These are phyloP conservation scores for Thelonectria discophora DNA, from an alignment of 2,329 filamentous ascomycete species.

Conservation along the genomic window DNA sequence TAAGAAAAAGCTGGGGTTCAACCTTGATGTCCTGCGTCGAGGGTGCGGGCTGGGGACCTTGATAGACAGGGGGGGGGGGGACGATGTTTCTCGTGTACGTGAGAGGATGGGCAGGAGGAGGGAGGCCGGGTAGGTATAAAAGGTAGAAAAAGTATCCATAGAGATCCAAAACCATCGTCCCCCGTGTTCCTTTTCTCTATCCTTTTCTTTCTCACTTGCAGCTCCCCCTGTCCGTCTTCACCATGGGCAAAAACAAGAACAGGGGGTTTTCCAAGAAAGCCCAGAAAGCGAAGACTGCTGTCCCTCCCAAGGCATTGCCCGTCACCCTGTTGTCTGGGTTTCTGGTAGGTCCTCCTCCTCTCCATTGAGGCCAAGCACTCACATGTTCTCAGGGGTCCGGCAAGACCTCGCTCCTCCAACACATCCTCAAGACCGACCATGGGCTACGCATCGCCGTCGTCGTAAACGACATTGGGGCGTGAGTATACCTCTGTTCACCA, in stretches of 20 bases:
- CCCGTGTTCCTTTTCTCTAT: no score
- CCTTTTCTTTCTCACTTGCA: accelerated
- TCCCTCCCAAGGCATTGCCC: slow-evolving; percentile 41
- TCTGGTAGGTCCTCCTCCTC: slow-evolving; percentile 34
- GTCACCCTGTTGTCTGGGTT: slow-evolving; percentile 50
- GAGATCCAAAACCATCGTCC: no score
- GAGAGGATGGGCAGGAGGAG: not conserved
- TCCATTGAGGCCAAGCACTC: not conserved
- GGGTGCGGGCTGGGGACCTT: not conserved
- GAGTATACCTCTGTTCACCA: slow-evolving; percentile 28
- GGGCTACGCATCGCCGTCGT: slow-evolving; percentile 75
- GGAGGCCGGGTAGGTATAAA: no score
- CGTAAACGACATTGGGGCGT: slow-evolving; percentile 76
- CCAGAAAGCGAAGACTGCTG: slow-evolving; percentile 22
- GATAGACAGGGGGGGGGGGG: not conserved
- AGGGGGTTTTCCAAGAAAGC: slow-evolving; percentile 28
- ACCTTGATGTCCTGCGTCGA: slow-evolving; percentile 14
- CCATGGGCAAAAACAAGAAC: not conserved
- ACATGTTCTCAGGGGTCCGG: slow-evolving; percentile 64
- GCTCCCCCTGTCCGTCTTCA: not conserved
- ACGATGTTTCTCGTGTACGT: not conserved
- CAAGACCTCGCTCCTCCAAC: slow-evolving; percentile 75
- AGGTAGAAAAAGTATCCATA: no score
- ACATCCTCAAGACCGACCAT: slow-evolving; percentile 73
- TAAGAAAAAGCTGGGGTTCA: slow-evolving; percentile 7